Evolutionary conservation across 257 asterid genomes (phyloP).

Genomic region (Gentiana dahurica): DNA sequence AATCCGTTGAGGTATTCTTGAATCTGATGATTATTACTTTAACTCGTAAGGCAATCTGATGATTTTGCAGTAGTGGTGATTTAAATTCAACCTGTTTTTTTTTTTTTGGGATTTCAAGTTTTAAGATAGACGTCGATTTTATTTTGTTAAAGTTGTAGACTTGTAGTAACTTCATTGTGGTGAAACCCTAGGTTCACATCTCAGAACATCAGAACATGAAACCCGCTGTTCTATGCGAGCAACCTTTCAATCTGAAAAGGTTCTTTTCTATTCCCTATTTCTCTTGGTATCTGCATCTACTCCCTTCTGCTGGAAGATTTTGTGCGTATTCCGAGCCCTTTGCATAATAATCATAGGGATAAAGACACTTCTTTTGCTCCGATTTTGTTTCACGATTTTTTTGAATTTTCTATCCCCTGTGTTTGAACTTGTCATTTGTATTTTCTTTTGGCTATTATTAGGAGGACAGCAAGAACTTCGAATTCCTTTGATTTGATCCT

Average conservation of each 20-base stretch:
- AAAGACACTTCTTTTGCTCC: no score
- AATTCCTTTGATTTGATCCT: constrained; percentile 47
- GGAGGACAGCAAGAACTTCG: constrained; percentile 59
- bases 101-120: background rate
- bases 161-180: constrained; percentile 7
- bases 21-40: background rate
- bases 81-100: no score
- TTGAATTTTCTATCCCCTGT: background rate
- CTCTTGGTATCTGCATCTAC: background rate
- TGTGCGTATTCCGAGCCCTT: no score
- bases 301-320: no score
- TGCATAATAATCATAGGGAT: no score
- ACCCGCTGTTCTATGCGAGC: constrained; percentile 51
- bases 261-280: constrained; percentile 15
- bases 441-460: constrained; percentile 16
- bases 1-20: constrained; percentile 56
- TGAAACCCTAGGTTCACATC: constrained; percentile 54
- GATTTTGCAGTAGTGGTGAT: background rate
- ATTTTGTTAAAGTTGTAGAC: constrained; percentile 2
- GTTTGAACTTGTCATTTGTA: constrained; percentile 4
- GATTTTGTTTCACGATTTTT: background rate
- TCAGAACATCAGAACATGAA: constrained; percentile 76
- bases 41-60: background rate
- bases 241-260: constrained; percentile 79
- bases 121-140: background rate